phyloP scores from a whole-genome alignment of 495 filamentous ascomycete species.

The Hypoxylon cercidicola region DNA sequence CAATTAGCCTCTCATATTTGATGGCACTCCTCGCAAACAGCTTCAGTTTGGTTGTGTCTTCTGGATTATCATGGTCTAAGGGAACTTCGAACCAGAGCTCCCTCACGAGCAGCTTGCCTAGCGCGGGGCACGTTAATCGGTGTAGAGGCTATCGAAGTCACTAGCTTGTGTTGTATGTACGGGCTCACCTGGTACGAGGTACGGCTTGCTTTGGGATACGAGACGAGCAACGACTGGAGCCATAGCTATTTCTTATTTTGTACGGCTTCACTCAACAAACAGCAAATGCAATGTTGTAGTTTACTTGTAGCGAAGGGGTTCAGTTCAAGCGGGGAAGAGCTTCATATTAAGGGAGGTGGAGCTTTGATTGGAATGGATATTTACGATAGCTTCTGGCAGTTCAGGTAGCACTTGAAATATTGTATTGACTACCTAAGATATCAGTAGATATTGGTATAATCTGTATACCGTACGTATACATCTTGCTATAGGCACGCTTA shows the following conservation, averaged over 20 bases:
- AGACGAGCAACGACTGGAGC: constrained; percentile 41
- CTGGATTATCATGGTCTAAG: constrained; percentile 73
- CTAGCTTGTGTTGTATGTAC: neutral
- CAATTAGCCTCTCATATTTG: constrained; percentile 71
- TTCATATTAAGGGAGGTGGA: constrained; percentile 6
- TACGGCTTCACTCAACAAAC: neutral
- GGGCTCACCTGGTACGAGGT: constrained; percentile 48
- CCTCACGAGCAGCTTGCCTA: constrained; percentile 78
- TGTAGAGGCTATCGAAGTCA: neutral
- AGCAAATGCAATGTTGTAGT: neutral
- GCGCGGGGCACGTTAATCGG: constrained; percentile 11
- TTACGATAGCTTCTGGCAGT: neutral
- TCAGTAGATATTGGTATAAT: no score
- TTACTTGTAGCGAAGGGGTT: neutral
- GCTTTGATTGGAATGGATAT: constrained; percentile 7
- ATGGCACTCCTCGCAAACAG: constrained; percentile 80
- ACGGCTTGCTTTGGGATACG: constrained; percentile 43
- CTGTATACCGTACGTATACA: no score
- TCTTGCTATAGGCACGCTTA: no score
- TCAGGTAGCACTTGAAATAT: neutral
- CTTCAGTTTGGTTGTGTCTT: constrained; percentile 64
- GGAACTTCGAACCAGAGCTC: constrained; percentile 91
- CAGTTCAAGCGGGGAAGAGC: constrained; percentile 34
- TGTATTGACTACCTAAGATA: no score
- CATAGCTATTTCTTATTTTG: constrained; percentile 26